Percentiles rank a stretch among this genome's conserved stretches.
Evolutionary conservation across 495 filamentous ascomycete genomes (phyloP).

Genomic region (Tuber indicum): DNA sequence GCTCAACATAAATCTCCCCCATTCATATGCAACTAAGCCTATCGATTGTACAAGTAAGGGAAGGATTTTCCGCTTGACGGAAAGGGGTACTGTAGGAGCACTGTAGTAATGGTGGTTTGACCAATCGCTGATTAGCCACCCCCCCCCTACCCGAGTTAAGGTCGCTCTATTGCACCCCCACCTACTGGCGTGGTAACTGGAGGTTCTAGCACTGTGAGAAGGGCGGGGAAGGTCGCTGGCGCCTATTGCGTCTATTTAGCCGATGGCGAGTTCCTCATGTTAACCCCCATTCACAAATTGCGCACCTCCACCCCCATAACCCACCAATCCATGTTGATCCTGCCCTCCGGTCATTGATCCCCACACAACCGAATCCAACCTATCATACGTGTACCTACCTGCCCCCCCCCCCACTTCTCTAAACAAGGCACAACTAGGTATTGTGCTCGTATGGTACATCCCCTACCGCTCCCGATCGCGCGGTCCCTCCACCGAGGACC

Average conservation of each 20-base stretch:
- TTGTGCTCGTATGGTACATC: neutral
- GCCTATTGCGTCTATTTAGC: neutral
- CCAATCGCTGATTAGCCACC: no score
- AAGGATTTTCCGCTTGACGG: no score
- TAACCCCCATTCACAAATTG: neutral
- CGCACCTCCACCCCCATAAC: neutral
- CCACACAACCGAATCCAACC: neutral
- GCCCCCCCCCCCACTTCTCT: neutral
- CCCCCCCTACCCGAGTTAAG: no score
- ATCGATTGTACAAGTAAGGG: no score
- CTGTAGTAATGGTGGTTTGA: no score
- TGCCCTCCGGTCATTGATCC: neutral
- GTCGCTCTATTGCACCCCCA: neutral
- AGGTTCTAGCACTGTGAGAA: neutral
- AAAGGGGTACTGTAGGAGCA: no score
- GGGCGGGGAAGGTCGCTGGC: no score
- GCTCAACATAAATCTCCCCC: no score
- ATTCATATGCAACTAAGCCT: no score
- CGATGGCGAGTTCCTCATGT: neutral
- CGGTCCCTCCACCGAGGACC: neutral
- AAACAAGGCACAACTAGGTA: neutral
- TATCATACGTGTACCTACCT: neutral
- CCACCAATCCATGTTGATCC: neutral
- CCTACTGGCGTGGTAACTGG: no score
- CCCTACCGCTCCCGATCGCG: neutral